Percentiles rank a stretch among this genome's conserved stretches.
Evolutionary conservation across 495 filamentous ascomycete genomes (phyloP).

Genomic region (Hyaloscypha hepaticicola): DNA sequence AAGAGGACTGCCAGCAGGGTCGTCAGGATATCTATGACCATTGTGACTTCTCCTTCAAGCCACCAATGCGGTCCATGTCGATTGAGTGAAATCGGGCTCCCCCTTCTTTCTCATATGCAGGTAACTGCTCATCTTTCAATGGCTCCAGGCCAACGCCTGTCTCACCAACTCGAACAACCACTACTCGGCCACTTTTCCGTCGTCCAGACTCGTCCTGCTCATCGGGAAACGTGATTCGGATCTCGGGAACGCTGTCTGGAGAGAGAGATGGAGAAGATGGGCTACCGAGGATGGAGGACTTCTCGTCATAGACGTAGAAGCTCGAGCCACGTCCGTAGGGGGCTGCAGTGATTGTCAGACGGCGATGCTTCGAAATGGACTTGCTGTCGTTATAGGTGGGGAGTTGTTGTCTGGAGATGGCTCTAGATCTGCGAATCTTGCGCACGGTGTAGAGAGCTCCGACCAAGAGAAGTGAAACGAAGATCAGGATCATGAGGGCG

Average conservation of each 20-base stretch:
- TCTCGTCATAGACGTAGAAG: conserved; percentile 71
- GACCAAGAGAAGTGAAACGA: conserved; percentile 64
- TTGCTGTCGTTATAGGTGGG: conserved; percentile 55
- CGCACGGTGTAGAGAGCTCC: conserved; percentile 69
- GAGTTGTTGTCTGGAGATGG: conserved; percentile 40
- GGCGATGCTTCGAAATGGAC: conserved; percentile 47
- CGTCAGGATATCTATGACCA: conserved; percentile 24
- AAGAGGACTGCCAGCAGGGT: neutral
- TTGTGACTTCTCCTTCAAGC: conserved; percentile 76
- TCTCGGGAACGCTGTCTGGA: conserved; percentile 79
- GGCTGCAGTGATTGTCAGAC: conserved; percentile 60
- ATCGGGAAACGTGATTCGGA: conserved; percentile 97
- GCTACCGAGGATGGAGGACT: conserved; percentile 66
- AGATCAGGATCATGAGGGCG: conserved; percentile 71
- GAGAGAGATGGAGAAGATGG: conserved; percentile 73
- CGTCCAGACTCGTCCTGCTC: conserved; percentile 88
- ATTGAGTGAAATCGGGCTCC: conserved; percentile 81
- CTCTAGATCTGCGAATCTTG: conserved; percentile 55
- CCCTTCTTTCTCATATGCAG: conserved; percentile 79
- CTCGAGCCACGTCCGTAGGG: conserved; percentile 59
- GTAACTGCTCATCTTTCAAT: conserved; percentile 66
- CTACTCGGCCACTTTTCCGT: conserved; percentile 78
- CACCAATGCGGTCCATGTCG: conserved; percentile 92
- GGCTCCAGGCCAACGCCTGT: conserved; percentile 86
- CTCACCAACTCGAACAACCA: conserved; percentile 92